phyloP scores from a whole-genome alignment of 176 grass and related monocot species.

The Oropetium thomaeum region DNA sequence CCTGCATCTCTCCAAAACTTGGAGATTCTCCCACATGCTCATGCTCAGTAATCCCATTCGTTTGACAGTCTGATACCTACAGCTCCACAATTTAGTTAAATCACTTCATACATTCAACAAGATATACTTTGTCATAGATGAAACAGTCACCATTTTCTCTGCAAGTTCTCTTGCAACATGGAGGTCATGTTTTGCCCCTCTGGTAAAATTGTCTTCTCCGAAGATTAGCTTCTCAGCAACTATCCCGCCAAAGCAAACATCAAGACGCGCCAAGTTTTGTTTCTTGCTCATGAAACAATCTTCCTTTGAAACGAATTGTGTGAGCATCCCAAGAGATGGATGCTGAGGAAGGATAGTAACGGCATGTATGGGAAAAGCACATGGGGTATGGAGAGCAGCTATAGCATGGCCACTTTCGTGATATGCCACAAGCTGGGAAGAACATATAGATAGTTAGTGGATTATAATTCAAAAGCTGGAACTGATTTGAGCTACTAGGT shows the following conservation, averaged over 20 bases:
- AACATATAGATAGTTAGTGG: no score
- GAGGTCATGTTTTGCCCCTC: constrained; percentile 74
- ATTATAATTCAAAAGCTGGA: no score
- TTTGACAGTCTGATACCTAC: constrained; percentile 83
- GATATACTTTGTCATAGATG: not conserved
- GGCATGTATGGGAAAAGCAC: constrained; percentile 71
- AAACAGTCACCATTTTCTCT: constrained; percentile 70
- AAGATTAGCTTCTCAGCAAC: constrained; percentile 85
- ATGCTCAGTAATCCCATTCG: constrained; percentile 62
- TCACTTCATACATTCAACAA: constrained; percentile 20
- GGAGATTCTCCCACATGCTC: constrained; percentile 64
- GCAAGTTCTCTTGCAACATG: constrained; percentile 75
- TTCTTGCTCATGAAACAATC: constrained; percentile 74
- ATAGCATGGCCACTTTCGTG: constrained; percentile 92
- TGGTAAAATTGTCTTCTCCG: constrained; percentile 80
- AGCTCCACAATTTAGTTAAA: not conserved
- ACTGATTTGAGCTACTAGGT: no score
- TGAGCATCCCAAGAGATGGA: constrained; percentile 77
- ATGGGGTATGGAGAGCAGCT: constrained; percentile 76
- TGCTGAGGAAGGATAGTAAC: constrained; percentile 81
- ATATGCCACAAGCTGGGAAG: constrained; percentile 71
- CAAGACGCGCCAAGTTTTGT: constrained; percentile 71
- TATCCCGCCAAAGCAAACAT: constrained; percentile 83
- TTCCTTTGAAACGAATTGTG: constrained; percentile 68
- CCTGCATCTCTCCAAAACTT: constrained; percentile 69